Evolutionary conservation across 305 asterid species (phyloP).

Genomic region (Plantago rigida): DNA sequence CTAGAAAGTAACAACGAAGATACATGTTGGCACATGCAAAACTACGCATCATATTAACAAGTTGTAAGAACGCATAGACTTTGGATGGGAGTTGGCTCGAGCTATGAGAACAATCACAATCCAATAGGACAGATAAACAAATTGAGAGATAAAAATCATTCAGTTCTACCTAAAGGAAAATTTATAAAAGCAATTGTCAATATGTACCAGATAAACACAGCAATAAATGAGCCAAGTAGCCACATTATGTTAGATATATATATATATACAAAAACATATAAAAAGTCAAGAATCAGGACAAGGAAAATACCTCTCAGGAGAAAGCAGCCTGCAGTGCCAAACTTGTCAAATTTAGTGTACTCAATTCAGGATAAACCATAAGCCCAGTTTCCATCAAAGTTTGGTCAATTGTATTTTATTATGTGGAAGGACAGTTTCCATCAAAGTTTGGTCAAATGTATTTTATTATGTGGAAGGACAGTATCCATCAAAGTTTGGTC

Average conservation of each 20-base stretch:
- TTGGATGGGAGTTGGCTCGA: slow-evolving; percentile 7
- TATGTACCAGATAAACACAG: background rate
- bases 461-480: too few relatives aligned
- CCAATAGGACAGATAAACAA: background rate
- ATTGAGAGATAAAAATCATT: background rate
- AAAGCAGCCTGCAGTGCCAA: slow-evolving; percentile 51
- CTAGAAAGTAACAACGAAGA: background rate
- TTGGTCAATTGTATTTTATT: too few relatives aligned
- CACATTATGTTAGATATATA: slow-evolving; percentile 14
- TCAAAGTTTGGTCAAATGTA: too few relatives aligned
- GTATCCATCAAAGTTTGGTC: too few relatives aligned
- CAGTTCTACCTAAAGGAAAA: slow-evolving; percentile 17
- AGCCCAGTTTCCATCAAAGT: slow-evolving; percentile 80
- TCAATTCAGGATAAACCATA: slow-evolving; percentile 89
- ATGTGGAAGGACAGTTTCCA: too few relatives aligned
- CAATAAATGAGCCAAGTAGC: slow-evolving; percentile 7
- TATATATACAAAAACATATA: slow-evolving; percentile 6
- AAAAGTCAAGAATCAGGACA: slow-evolving; percentile 17
- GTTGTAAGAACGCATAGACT: background rate
- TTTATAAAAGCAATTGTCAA: background rate
- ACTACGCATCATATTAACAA: background rate
- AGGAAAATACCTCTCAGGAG: slow-evolving; percentile 47
- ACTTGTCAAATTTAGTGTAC: slow-evolving; percentile 90
- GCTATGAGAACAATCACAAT: background rate
- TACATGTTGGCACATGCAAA: slow-evolving; percentile 11